phyloP scores from a whole-genome alignment of 495 filamentous ascomycete genomes.

The Aspergillus wentii region DNA sequence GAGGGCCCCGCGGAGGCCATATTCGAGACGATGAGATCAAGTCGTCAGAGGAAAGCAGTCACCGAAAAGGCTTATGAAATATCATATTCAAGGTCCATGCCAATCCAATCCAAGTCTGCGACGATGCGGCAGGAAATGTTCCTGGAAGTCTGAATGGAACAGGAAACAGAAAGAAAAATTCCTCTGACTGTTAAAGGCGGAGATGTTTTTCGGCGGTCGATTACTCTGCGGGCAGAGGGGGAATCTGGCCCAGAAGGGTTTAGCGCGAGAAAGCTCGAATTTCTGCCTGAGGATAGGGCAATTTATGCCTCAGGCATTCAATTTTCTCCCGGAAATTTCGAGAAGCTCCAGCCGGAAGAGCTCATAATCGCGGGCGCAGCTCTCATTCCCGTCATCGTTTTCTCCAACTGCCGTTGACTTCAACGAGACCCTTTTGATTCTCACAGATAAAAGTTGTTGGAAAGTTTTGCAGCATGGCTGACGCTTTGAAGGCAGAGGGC shows the following conservation, averaged over 20 bases:
- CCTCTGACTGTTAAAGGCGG: too few relatives aligned
- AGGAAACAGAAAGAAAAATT: slow-evolving; percentile 17
- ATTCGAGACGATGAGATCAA: slow-evolving; percentile 10
- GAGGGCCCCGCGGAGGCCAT: slow-evolving; percentile 34
- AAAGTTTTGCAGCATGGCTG: slow-evolving; percentile 43
- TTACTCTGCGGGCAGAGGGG: slow-evolving; percentile 22
- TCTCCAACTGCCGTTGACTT: background rate
- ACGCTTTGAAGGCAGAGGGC: slow-evolving; percentile 85
- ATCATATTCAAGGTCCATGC: slow-evolving; percentile 30
- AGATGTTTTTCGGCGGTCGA: slow-evolving; percentile 28
- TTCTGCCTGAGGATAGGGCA: slow-evolving; percentile 22
- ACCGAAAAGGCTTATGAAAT: slow-evolving; percentile 21
- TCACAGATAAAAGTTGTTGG: too few relatives aligned
- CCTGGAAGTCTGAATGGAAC: slow-evolving; percentile 9
- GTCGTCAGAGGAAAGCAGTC: slow-evolving; percentile 11
- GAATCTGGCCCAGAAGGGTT: slow-evolving; percentile 13
- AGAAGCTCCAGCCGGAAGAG: slow-evolving; percentile 33
- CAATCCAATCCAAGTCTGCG: slow-evolving; percentile 6
- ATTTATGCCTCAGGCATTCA: slow-evolving; percentile 8
- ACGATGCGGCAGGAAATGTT: background rate
- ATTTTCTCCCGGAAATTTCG: slow-evolving; percentile 42
- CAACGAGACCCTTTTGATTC: background rate
- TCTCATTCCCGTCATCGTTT: slow-evolving; percentile 2
- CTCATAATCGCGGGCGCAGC: slow-evolving; percentile 15
- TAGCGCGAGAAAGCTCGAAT: slow-evolving; percentile 24